phyloP scores from a whole-genome alignment of 2,329 filamentous ascomycete genomes.

The Colletotrichum chlorophyti region DNA sequence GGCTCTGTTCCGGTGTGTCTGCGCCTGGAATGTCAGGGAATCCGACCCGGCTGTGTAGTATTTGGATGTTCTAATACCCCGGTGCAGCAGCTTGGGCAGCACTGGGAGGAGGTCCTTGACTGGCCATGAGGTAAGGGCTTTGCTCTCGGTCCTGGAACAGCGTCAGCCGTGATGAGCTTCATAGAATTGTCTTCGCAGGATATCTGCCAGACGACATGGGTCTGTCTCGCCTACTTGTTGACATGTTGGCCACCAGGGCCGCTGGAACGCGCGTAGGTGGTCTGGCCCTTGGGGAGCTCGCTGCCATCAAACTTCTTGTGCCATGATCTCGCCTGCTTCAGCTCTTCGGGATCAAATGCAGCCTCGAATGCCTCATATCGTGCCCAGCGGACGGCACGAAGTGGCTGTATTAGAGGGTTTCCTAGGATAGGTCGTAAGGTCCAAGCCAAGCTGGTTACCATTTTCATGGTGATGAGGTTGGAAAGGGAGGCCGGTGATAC shows the following conservation, averaged over 20 bases:
- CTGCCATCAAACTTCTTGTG: slow-evolving; percentile 49
- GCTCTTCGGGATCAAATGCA: slow-evolving; percentile 54
- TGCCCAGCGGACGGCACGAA: slow-evolving; percentile 15
- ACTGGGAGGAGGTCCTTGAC: slow-evolving; percentile 51
- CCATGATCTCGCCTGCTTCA: slow-evolving; percentile 61
- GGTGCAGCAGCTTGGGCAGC: slow-evolving; percentile 56
- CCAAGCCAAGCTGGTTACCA: background rate
- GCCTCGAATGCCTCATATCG: slow-evolving; percentile 57
- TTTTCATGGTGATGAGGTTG: slow-evolving; percentile 3
- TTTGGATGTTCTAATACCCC: slow-evolving; percentile 54
- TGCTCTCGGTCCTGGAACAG: slow-evolving; percentile 61
- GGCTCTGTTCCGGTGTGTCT: slow-evolving; percentile 58
- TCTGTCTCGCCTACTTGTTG: slow-evolving; percentile 67
- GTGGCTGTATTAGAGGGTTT: background rate
- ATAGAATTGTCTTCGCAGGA: no score
- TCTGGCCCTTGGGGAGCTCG: slow-evolving; percentile 57
- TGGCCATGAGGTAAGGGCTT: slow-evolving; percentile 61
- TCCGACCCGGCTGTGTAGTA: slow-evolving; percentile 61
- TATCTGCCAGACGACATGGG: background rate
- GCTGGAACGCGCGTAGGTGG: slow-evolving; percentile 63
- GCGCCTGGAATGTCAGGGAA: slow-evolving; percentile 61
- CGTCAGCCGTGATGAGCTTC: background rate
- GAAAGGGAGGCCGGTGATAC: no score
- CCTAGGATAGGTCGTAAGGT: background rate
- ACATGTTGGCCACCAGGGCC: slow-evolving; percentile 68